These are phyloP conservation scores for Scutellaria barbata DNA, from an alignment of 257 asterid genomes.

Conservation along the genomic window DNA sequence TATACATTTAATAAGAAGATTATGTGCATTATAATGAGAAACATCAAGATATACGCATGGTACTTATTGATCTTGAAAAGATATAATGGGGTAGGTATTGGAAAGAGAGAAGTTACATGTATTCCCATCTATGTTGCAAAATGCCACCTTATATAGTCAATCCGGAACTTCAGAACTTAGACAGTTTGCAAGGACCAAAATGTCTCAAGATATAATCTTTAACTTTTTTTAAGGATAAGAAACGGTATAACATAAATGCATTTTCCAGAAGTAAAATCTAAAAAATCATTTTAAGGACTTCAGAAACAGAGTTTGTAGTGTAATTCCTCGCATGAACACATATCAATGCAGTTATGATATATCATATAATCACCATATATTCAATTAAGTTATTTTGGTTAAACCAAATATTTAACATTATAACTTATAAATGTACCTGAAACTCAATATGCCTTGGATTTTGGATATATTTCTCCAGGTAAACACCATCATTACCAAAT, in stretches of 20 bases:
- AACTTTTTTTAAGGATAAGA: no score
- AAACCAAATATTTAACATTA: neutral
- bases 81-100: no score
- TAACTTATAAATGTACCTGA: constrained; percentile 47
- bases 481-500: constrained; percentile 98
- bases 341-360: neutral
- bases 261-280: no score
- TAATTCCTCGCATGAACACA: neutral
- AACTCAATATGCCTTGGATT: constrained; percentile 98
- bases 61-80: no score
- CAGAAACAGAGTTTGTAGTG: neutral
- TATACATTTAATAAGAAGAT: no score
- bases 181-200: neutral
- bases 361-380: neutral
- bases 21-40: no score
- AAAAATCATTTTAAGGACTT: neutral
- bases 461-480: constrained; percentile 90
- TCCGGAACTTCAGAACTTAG: constrained; percentile 3
- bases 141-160: neutral
- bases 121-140: neutral
- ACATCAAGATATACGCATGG: no score
- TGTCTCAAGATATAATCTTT: neutral
- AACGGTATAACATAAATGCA: no score
- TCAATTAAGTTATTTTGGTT: neutral
- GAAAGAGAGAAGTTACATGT: neutral